Conservation (phyloP, 169 alveolate genomes). For the Plasmodium berghei region DNA sequence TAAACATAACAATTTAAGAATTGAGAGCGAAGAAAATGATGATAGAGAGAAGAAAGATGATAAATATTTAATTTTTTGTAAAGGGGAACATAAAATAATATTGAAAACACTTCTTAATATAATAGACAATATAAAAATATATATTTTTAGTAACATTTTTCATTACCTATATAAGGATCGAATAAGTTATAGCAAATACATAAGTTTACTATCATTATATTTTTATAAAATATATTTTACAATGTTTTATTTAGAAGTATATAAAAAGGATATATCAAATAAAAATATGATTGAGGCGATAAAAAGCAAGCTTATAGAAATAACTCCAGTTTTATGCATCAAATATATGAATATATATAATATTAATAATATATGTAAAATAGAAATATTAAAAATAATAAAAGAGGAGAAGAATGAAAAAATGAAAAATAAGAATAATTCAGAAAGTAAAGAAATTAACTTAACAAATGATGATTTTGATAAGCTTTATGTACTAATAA, state of each 20-base stretch:
- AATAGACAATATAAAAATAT: conserved; percentile 18
- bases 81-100: neutral
- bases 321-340: conserved; percentile 37
- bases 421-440: neutral
- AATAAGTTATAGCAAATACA: conserved; percentile 9
- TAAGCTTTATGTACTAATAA: conserved; percentile 17
- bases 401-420: neutral
- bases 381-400: conserved; percentile 3
- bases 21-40: neutral
- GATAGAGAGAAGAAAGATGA: neutral
- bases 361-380: conserved; percentile 29
- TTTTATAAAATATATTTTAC: conserved; percentile 50
- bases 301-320: conserved; percentile 13
- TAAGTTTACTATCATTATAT: conserved; percentile 20
- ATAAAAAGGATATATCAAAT: neutral
- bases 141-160: conserved; percentile 40
- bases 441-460: neutral
- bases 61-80: neutral
- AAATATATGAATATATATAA: conserved; percentile 32
- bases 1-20: neutral
- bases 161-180: conserved; percentile 16
- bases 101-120: conserved; percentile 3
- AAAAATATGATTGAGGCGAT: conserved; percentile 1
- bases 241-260: conserved; percentile 8
- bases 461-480: conserved; percentile 9